phyloP scores from a whole-genome alignment of 148 eudicot species.

The Oxyria digyna region DNA sequence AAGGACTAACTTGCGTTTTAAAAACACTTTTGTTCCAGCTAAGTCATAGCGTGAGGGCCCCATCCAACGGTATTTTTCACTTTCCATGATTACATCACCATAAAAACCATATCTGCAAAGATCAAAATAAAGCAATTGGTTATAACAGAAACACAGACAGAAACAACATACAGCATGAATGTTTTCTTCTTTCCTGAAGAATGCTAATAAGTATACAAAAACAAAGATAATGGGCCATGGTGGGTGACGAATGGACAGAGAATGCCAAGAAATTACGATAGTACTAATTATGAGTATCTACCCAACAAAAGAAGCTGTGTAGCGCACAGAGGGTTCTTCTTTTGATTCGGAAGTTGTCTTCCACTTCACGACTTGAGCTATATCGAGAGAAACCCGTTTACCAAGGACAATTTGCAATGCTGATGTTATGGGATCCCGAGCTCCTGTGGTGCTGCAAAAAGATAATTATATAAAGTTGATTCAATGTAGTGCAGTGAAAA shows the following conservation, averaged over 20 bases:
- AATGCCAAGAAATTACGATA: no score
- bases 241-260: no score
- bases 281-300: conserved; percentile 17
- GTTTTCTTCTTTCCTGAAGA: no score
- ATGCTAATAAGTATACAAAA: no score
- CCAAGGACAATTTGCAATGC: conserved; percentile 94
- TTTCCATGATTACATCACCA: conserved; percentile 93
- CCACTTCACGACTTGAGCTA: conserved; percentile 96
- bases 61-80: conserved; percentile 98
- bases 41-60: conserved; percentile 93
- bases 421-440: conserved; percentile 82
- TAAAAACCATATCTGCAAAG: conserved; percentile 81
- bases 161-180: no score
- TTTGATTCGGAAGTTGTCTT: conserved; percentile 46
- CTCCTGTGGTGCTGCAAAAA: conserved; percentile 78
- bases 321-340: conserved; percentile 78
- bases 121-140: neutral
- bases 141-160: neutral
- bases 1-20: conserved; percentile 59
- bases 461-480: neutral
- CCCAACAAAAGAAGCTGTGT: conserved; percentile 98
- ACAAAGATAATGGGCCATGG: no score
- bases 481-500: neutral
- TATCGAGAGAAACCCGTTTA: conserved; percentile 77
- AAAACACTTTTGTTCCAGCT: conserved; percentile 90